Percentiles rank a stretch among this genome's conserved stretches.
These are phyloP conservation scores for Leccinum rimulosum DNA, from an alignment of 768 basidiomycete species.

Conservation along the genomic window DNA sequence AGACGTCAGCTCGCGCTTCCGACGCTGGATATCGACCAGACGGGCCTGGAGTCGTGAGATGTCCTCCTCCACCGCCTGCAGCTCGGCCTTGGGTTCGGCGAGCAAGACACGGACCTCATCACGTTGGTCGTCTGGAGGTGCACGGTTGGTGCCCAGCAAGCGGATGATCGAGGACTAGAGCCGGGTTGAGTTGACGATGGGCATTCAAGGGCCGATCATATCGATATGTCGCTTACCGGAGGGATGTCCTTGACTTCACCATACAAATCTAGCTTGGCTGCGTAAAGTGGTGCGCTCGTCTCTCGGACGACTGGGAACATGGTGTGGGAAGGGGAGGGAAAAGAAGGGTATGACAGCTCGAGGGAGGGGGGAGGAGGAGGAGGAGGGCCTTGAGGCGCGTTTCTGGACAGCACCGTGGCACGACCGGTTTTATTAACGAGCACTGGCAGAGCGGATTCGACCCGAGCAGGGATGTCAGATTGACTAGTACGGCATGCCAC, in stretches of 20 bases:
- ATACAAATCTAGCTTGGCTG: constrained; percentile 24
- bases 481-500: constrained; percentile 10
- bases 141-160: constrained; percentile 26
- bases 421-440: constrained; percentile 14
- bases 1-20: constrained; percentile 26
- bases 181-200: constrained; percentile 5
- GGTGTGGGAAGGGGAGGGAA: not conserved
- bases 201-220: not conserved
- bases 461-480: constrained; percentile 7
- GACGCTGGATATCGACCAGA: constrained; percentile 28
- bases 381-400: not conserved
- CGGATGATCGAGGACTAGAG: constrained; percentile 32
- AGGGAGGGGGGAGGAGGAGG: not conserved
- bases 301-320: constrained; percentile 20
- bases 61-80: constrained; percentile 25
- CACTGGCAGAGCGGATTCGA: not conserved
- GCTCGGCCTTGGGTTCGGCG: constrained; percentile 27
- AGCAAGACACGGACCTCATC: constrained; percentile 26
- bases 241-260: constrained; percentile 31
- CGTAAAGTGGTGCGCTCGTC: constrained; percentile 26
- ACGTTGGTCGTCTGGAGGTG: constrained; percentile 28
- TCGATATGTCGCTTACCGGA: constrained; percentile 16
- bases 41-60: constrained; percentile 28
- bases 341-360: not conserved
- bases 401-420: not conserved